Evolutionary conservation across 2,329 filamentous ascomycete genomes (phyloP).

Genomic region (Xylaria arbuscula): DNA sequence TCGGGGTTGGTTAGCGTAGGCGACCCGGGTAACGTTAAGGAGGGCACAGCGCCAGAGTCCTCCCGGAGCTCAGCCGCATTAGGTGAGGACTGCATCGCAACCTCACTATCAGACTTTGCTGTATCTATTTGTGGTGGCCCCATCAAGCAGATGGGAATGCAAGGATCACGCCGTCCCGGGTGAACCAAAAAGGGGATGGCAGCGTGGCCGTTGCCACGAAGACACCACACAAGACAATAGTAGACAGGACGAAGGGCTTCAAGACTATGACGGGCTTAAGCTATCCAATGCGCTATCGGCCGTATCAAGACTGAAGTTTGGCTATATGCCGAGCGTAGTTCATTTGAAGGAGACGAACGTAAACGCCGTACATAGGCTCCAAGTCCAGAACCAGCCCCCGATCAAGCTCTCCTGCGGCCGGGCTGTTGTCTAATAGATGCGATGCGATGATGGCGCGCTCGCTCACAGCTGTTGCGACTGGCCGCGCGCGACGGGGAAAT

Average conservation of each 20-base stretch:
- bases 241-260: not conserved
- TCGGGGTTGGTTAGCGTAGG: slow-evolving; percentile 93
- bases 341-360: slow-evolving; percentile 7
- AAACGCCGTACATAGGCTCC: not conserved
- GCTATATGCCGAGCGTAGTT: not conserved
- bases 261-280: not conserved
- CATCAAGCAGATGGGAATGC: slow-evolving; percentile 11
- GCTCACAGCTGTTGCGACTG: slow-evolving; percentile 21
- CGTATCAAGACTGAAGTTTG: slow-evolving; percentile 10
- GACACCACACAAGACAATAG: not conserved
- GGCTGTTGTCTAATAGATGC: slow-evolving; percentile 11
- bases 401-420: slow-evolving; percentile 3
- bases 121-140: slow-evolving; percentile 26
- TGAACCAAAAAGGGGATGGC: not conserved
- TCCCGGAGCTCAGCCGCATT: slow-evolving; percentile 39
- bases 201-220: not conserved
- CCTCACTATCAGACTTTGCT: slow-evolving; percentile 27
- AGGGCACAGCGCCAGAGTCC: slow-evolving; percentile 47
- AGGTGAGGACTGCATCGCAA: slow-evolving; percentile 45
- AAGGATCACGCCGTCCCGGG: slow-evolving; percentile 7
- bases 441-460: slow-evolving; percentile 15
- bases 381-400: slow-evolving; percentile 10
- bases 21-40: slow-evolving; percentile 71
- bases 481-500: slow-evolving; percentile 1
- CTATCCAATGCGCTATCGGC: not conserved